Percentiles rank a stretch among this genome's conserved stretches.
These are phyloP conservation scores for Arthrobotrys pseudoclavata DNA, from an alignment of 2,329 filamentous ascomycete species.

Conservation along the genomic window DNA sequence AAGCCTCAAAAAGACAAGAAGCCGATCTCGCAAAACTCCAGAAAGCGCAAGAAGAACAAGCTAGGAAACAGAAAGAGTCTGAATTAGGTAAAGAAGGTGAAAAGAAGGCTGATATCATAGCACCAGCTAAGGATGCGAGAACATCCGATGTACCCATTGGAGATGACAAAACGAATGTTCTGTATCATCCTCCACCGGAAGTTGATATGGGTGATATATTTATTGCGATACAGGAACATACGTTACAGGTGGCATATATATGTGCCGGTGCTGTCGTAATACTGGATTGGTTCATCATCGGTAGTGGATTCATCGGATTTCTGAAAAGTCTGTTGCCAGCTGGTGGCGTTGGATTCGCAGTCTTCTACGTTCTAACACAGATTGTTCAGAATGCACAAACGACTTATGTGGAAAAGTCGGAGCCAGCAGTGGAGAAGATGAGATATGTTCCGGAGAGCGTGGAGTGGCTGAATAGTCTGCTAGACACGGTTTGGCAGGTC, in stretches of 20 bases:
- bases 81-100: not conserved
- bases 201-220: conserved; percentile 58
- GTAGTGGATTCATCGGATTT: conserved; percentile 46
- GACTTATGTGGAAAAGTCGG: conserved; percentile 24
- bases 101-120: conserved; percentile 12
- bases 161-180: conserved; percentile 89
- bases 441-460: conserved; percentile 61
- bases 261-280: conserved; percentile 46
- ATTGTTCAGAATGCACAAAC: conserved; percentile 39
- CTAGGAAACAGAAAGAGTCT: not conserved
- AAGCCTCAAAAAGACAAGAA: conserved; percentile 47
- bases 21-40: conserved; percentile 37
- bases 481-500: conserved; percentile 87
- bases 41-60: conserved; percentile 35
- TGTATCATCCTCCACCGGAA: conserved; percentile 56
- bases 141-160: conserved; percentile 96
- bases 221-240: conserved; percentile 41
- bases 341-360: conserved; percentile 42
- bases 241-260: conserved; percentile 63
- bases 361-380: conserved; percentile 49
- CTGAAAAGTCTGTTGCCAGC: conserved; percentile 50
- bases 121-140: conserved; percentile 44
- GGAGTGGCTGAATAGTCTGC: conserved; percentile 90
- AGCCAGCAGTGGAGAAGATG: conserved; percentile 52
- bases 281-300: conserved; percentile 49